Percentiles rank a stretch among this genome's conserved stretches.
Conservation (phyloP, 2,329 filamentous ascomycete species). For the Bipolaris bicolor region DNA sequence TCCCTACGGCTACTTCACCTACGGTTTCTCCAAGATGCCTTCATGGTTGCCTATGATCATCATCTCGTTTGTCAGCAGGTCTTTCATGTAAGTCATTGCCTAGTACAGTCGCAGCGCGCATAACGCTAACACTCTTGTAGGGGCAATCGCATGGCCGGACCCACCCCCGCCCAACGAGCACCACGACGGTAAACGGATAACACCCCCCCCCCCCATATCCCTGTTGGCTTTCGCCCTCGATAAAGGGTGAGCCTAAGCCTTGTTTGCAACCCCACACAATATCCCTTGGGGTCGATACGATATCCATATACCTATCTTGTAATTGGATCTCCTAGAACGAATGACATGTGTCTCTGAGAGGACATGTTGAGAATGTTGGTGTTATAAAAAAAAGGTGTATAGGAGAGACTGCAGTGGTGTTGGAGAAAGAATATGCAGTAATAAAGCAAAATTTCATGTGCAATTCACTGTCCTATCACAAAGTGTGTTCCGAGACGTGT, state of each 20-base stretch:
- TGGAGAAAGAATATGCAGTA: neutral
- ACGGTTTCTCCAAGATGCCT: constrained; percentile 64
- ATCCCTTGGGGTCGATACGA: neutral
- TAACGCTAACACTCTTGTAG: constrained; percentile 8
- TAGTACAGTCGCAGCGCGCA: neutral
- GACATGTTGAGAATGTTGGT: neutral
- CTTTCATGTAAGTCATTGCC: constrained; percentile 69
- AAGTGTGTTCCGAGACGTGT: neutral
- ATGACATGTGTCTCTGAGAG: neutral
- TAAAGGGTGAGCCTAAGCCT: neutral
- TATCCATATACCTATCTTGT: constrained; percentile 1
- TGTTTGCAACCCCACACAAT: neutral
- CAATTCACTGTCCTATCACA: neutral
- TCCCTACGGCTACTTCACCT: constrained; percentile 71
- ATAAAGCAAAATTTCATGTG: neutral
- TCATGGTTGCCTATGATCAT: constrained; percentile 79
- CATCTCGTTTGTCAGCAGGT: constrained; percentile 74
- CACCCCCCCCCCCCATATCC: neutral
- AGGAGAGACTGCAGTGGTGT: neutral
- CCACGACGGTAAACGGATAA: constrained; percentile 13
- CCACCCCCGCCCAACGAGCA: constrained; percentile 13
- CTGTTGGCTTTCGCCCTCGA: neutral
- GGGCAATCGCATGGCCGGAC: constrained; percentile 21
- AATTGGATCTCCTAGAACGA: constrained; percentile 2
- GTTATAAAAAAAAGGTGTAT: neutral